phyloP scores from a whole-genome alignment of 2,329 filamentous ascomycete genomes.

The Albophoma yamanashiensis region DNA sequence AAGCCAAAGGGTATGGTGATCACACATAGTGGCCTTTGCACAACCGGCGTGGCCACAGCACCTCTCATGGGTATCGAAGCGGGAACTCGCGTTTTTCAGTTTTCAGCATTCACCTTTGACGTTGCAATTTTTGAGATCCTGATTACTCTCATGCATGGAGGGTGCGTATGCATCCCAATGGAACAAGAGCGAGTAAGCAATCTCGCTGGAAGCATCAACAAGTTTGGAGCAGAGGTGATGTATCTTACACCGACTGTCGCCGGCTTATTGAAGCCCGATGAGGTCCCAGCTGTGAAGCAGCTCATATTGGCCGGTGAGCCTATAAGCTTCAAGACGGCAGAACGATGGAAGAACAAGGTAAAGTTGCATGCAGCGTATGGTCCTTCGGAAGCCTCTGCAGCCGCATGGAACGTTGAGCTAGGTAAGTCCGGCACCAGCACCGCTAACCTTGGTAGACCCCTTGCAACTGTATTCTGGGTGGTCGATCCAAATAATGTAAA shows the following conservation, averaged over 20 bases:
- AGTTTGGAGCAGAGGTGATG: background rate
- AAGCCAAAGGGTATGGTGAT: constrained; percentile 31
- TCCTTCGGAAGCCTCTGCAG: background rate
- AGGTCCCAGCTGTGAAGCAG: constrained; percentile 1
- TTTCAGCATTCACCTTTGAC: constrained; percentile 10
- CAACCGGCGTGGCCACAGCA: background rate
- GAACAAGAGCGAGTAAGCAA: constrained; percentile 8
- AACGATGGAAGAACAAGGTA: background rate
- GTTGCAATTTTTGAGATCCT: constrained; percentile 9
- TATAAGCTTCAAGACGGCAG: background rate
- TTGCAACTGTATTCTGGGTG: constrained; percentile 13
- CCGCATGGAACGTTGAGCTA: background rate
- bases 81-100: constrained; percentile 7
- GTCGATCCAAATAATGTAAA: constrained; percentile 13
- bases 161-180: constrained; percentile 9
- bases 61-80: constrained; percentile 3
- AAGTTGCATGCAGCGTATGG: background rate
- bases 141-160: constrained; percentile 7
- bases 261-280: background rate
- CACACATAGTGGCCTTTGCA: constrained; percentile 3
- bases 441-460: background rate
- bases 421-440: background rate
- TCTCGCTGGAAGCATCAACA: constrained; percentile 5
- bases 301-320: constrained; percentile 4
- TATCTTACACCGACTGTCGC: constrained; percentile 7